phyloP scores from a whole-genome alignment of 148 eudicot genomes.

The Vaccinium vitisidaea region DNA sequence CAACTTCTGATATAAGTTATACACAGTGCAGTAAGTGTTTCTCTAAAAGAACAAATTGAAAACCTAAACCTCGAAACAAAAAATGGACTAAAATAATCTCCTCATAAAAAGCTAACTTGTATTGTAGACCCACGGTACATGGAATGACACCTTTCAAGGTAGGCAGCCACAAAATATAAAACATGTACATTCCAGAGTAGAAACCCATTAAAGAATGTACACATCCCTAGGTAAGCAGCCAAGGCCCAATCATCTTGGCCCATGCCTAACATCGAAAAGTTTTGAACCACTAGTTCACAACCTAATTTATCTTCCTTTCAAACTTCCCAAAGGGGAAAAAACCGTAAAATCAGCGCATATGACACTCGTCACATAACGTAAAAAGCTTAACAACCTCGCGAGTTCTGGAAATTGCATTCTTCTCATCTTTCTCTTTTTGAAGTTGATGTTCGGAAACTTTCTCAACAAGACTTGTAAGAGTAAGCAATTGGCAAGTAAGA shows the following conservation, averaged over 20 bases:
- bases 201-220: background rate
- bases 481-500: no score
- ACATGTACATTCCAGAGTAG: background rate
- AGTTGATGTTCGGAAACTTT: no score
- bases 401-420: no score
- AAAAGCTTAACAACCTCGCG: no score
- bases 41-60: background rate
- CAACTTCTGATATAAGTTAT: background rate
- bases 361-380: background rate
- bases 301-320: background rate
- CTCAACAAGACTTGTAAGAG: no score
- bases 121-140: background rate
- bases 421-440: no score
- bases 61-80: background rate
- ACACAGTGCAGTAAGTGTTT: background rate
- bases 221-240: background rate
- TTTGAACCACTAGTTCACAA: background rate
- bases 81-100: background rate
- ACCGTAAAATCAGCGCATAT: background rate
- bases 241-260: constrained; percentile 1
- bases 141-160: background rate
- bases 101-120: background rate
- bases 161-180: background rate
- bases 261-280: background rate
- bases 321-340: background rate